Percentiles rank a stretch among this genome's conserved stretches.
Conservation (phyloP, 2,329 filamentous ascomycete species). For the Aspergillus eucalypticola region DNA sequence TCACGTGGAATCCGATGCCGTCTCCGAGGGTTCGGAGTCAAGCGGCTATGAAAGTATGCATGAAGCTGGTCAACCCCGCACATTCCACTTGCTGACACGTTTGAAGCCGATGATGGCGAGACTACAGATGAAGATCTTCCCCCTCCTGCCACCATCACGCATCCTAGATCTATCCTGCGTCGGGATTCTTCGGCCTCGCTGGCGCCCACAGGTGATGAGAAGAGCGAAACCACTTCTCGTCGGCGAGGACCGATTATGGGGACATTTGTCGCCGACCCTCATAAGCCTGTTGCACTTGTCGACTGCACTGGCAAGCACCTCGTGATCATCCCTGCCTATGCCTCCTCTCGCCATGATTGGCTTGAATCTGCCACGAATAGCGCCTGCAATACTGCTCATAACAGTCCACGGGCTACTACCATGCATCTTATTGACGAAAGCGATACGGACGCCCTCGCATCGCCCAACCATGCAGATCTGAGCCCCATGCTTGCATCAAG, state of each 20-base stretch:
- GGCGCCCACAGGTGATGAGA: slow-evolving; percentile 44
- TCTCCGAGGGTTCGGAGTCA: slow-evolving; percentile 38
- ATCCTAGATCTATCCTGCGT: slow-evolving; percentile 52
- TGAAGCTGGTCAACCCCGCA: slow-evolving; percentile 25
- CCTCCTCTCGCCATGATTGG: slow-evolving; percentile 49
- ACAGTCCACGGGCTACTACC: slow-evolving; percentile 44
- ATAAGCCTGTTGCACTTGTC: slow-evolving; percentile 50
- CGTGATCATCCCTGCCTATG: slow-evolving; percentile 50
- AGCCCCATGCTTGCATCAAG: slow-evolving; percentile 65
- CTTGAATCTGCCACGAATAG: slow-evolving; percentile 45
- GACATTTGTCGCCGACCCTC: slow-evolving; percentile 50
- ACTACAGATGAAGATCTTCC: slow-evolving; percentile 61
- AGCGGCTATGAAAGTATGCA: slow-evolving; percentile 63
- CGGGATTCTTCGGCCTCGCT: slow-evolving; percentile 50
- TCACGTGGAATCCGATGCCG: slow-evolving; percentile 49
- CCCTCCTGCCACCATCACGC: slow-evolving; percentile 49
- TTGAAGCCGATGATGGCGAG: slow-evolving; percentile 59
- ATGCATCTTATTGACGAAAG: slow-evolving; percentile 46
- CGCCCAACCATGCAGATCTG: slow-evolving; percentile 38
- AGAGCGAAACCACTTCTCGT: slow-evolving; percentile 34
- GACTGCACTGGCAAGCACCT: slow-evolving; percentile 51
- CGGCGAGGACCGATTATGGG: slow-evolving; percentile 50
- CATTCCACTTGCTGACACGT: slow-evolving; percentile 46
- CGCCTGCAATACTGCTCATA: slow-evolving; percentile 43
- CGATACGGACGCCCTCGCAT: slow-evolving; percentile 45